Percentiles rank a stretch among this genome's conserved stretches.
These are phyloP conservation scores for Coemansia furcata DNA, from an alignment of 192 early-diverging fungal genomes.

Conservation along the genomic window DNA sequence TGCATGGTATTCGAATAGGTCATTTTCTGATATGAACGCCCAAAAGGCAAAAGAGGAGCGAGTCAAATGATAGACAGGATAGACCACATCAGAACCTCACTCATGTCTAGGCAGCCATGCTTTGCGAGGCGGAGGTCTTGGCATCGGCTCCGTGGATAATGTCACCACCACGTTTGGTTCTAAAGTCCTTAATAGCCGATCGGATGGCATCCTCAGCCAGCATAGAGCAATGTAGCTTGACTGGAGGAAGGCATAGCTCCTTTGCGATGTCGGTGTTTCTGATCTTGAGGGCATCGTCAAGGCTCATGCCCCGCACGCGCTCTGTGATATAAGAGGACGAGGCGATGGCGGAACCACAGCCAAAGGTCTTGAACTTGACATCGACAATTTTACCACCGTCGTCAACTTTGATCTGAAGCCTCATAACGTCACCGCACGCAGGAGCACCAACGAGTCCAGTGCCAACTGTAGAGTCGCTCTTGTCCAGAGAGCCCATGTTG, in stretches of 20 bases:
- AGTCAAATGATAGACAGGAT: not conserved
- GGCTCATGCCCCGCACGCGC: constrained; percentile 89
- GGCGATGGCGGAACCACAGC: constrained; percentile 96
- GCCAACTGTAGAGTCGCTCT: constrained; percentile 84
- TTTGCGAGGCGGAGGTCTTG: constrained; percentile 7
- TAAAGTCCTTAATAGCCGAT: constrained; percentile 95
- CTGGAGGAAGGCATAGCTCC: constrained; percentile 91
- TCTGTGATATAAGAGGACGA: constrained; percentile 90
- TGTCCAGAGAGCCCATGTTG: constrained; percentile 93
- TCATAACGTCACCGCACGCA: constrained; percentile 89
- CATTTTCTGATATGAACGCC: too few relatives aligned
- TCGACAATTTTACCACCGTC: constrained; percentile 91
- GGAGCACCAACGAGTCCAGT: constrained; percentile 94
- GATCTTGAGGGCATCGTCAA: constrained; percentile 87
- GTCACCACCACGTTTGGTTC: constrained; percentile 69
- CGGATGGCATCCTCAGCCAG: constrained; percentile 99
- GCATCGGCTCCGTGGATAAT: constrained; percentile 17
- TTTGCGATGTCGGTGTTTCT: constrained; percentile 98
- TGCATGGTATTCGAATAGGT: too few relatives aligned
- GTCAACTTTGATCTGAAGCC: constrained; percentile 96
- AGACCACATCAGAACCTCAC: not conserved
- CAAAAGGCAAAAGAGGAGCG: too few relatives aligned
- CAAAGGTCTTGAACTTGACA: constrained; percentile 99
- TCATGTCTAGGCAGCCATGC: not conserved
- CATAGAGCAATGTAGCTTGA: constrained; percentile 99